Conservation (phyloP, 2,329 filamentous ascomycete species). For the Monosporascus sp. region DNA sequence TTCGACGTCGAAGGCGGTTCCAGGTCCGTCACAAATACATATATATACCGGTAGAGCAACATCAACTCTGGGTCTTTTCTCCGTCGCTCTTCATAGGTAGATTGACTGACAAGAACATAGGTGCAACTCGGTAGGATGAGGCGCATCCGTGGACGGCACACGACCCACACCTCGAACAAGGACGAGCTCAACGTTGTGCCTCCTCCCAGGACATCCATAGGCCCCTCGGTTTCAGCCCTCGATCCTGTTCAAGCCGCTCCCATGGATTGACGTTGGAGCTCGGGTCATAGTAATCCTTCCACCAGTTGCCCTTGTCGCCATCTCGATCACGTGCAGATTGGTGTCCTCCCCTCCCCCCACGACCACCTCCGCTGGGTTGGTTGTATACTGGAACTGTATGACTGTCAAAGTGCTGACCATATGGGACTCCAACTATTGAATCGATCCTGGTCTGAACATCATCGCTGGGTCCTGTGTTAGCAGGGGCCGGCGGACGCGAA, state of each 20-base stretch:
- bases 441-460: slow-evolving; percentile 22
- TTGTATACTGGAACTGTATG: slow-evolving; percentile 1
- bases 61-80: not conserved
- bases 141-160: not conserved
- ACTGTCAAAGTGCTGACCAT: slow-evolving; percentile 1
- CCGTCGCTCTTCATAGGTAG: not conserved
- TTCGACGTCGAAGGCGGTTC: not conserved
- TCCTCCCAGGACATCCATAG: slow-evolving; percentile 38
- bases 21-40: slow-evolving; percentile 1
- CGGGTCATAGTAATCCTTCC: slow-evolving; percentile 63
- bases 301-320: slow-evolving; percentile 48
- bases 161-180: not conserved
- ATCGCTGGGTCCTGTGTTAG: slow-evolving; percentile 5
- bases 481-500: slow-evolving; percentile 24
- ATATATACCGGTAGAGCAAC: not conserved
- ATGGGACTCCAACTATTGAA: slow-evolving; percentile 16
- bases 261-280: slow-evolving; percentile 70
- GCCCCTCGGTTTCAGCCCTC: slow-evolving; percentile 38
- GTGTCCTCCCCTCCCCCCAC: slow-evolving; percentile 12
- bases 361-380: slow-evolving; percentile 1
- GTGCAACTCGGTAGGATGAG: not conserved
- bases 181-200: slow-evolving; percentile 11
- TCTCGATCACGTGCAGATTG: slow-evolving; percentile 13
- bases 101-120: not conserved
- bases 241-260: slow-evolving; percentile 48